Evolutionary conservation across 768 basidiomycete genomes (phyloP).

Genomic region (Sporobolomyces phaffii): DNA sequence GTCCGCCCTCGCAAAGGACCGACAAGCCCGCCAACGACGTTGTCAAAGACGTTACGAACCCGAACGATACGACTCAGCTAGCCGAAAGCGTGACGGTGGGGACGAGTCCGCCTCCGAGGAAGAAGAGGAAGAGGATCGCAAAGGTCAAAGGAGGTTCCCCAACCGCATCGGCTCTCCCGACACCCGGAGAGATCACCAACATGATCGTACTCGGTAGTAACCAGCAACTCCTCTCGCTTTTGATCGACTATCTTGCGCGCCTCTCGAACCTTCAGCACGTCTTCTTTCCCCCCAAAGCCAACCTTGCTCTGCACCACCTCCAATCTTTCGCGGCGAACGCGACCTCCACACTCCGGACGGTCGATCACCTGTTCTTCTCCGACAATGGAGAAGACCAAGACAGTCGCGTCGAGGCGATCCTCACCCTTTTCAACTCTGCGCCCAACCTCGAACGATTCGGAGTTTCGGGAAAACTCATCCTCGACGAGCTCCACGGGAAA

Average conservation of each 20-base stretch:
- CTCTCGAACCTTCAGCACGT: background rate
- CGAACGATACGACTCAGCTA: too few relatives aligned
- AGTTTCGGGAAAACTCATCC: background rate
- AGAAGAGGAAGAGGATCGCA: background rate
- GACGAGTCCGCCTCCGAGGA: background rate
- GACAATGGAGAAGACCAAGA: background rate
- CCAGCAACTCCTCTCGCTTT: background rate
- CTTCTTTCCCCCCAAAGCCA: background rate
- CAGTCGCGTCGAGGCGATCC: background rate
- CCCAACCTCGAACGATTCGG: slow-evolving; percentile 11
- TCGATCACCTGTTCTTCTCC: background rate
- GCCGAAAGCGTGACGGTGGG: background rate
- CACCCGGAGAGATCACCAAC: background rate
- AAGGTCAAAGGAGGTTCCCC: background rate
- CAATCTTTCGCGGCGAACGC: background rate
- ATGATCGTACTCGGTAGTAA: background rate
- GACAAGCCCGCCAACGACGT: too few relatives aligned
- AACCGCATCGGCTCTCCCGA: background rate
- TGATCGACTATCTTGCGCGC: background rate
- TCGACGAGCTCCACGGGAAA: slow-evolving; percentile 8
- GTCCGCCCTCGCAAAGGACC: too few relatives aligned
- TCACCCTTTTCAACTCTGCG: slow-evolving; percentile 12
- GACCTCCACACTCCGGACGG: background rate
- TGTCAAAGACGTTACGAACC: too few relatives aligned
- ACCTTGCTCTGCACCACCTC: background rate